phyloP scores from a whole-genome alignment of 257 asterid genomes.

The Solanum virginianum region DNA sequence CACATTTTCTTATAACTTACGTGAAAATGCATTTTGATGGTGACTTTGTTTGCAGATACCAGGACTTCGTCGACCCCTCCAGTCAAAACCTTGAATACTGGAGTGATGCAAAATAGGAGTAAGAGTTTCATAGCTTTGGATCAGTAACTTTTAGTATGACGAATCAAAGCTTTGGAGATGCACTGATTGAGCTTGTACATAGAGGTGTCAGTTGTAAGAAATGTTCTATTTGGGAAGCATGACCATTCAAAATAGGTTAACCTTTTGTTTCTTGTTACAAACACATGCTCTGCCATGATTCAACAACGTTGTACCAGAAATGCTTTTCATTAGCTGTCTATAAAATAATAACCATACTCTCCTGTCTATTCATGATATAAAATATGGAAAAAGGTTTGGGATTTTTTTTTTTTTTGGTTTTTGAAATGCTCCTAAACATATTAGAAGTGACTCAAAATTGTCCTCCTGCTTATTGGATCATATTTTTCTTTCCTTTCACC shows the following conservation, averaged over 20 bases:
- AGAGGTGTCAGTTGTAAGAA: not conserved
- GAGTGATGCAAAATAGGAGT: not conserved
- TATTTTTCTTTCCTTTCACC: not conserved
- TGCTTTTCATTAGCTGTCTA: not conserved
- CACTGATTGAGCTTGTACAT: not conserved
- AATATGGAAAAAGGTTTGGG: not conserved
- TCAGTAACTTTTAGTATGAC: not conserved
- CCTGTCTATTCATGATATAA: not conserved
- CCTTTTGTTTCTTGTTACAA: not conserved
- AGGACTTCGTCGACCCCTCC: not conserved
- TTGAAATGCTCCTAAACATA: not conserved
- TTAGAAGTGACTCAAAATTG: too few relatives aligned
- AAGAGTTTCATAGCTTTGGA: not conserved
- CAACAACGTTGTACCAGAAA: not conserved
- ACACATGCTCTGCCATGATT: not conserved
- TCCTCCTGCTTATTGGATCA: too few relatives aligned
- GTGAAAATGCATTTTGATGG: not conserved
- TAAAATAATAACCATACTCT: not conserved
- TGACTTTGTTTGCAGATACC: conserved; percentile 12
- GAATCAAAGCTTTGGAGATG: not conserved
- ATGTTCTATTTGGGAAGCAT: not conserved
- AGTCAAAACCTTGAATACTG: conserved; percentile 1
- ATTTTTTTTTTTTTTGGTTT: too few relatives aligned
- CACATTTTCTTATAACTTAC: not conserved
- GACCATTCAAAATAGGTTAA: not conserved